Evolutionary conservation across 768 basidiomycete species (phyloP), one percentile per base, ranked within the genome.

Genomic region (Pleurotus tuber-regium): DNA sequence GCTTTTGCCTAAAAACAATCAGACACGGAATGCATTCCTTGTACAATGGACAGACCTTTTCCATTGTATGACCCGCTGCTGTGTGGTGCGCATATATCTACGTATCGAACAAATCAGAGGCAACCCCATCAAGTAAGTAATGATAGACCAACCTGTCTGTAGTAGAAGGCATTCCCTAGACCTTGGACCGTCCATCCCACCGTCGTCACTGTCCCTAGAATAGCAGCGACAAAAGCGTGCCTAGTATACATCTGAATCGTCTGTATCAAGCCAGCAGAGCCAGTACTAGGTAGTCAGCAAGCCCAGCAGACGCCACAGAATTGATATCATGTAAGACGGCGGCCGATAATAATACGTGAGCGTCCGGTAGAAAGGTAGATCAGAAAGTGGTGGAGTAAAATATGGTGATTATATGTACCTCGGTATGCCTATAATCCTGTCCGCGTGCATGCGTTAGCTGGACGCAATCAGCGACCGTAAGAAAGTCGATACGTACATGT

Each of bases 261-360:
- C 68, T 94, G 91, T 62, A 98, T 94, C 46, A 99, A 77, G 12
- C 97, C 96, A 23, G 93, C 95, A 40, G 93, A 92, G 29, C 97
- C 97, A 39, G 96, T 96, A 55, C 90, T 91, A 52, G 50, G 59
- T 38, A 19, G 52, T 26, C 47, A 43, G 51, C 43, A 36, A 56
- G 55, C 56, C 55, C 38, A 59, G 52, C 31, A 50, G 51, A 41
- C 28, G 48, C 67, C 68, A 71, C 70, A 67, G 70, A 70, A 56
- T 62, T 66, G 43, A 29, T n/a, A 23, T 16, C 35, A 16, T 19
- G 10, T 6, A 36, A 36, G 35, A 36, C 35, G 35, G 35, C 12
- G 35, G n/a, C n/a, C 10, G 35, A 38, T 16, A 19, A 38, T n/a
- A 2, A 38, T 38, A 5, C 35, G 35, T 38, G 35, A 19, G 21